Evolutionary conservation across 129 eudicot genomes (phyloP), one percentile per base, ranked within the genome.

Genomic region (Arctium lappa): DNA sequence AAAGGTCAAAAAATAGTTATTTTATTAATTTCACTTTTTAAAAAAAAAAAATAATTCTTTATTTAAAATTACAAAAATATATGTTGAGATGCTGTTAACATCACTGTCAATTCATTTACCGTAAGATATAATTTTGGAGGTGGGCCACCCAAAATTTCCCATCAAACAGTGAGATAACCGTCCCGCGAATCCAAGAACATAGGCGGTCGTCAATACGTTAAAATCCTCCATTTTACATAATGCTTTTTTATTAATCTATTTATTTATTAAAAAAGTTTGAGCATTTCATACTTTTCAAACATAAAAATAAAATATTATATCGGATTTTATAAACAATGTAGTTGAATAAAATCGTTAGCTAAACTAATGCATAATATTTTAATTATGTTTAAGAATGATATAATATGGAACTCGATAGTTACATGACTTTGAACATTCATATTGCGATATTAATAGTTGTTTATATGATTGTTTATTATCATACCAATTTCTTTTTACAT

Each of bases 121-220:
- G 65, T 60, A 60, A 60, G 18, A 65, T 2, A 38, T 38, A 65
- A 78, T 22, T 39, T 79, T 16, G 9, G 22, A 16, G 34, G 85
- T 81, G 73, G 79, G 85, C 7, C 74, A 27, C 65, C 4, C 36
- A 60, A 60, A 22, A 27, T 40, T 31, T 81, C 27, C 2, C 68
- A 81, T 63, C 80, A 32, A n/a, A 82, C 69, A 82, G 33, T 63
- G 80, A 82, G 80, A 31, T 65, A 82, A 42, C 85, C 85, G 75
- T 31, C 85, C 80, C 48, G 22, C 85, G 80, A 81, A 81, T 81
- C 85, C 80, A 75, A 74, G 80, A 75, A 62, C 65, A 30, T 74
- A 39, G 85, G 85, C 79, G 85, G 85, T 82, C 69, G 85, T 82
- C 80, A 12, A 40, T 79, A 40, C 75, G 27, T 56, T 11, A 46